Conservation (phyloP, 345 rosid genomes). For the Syzygium aqueum region DNA sequence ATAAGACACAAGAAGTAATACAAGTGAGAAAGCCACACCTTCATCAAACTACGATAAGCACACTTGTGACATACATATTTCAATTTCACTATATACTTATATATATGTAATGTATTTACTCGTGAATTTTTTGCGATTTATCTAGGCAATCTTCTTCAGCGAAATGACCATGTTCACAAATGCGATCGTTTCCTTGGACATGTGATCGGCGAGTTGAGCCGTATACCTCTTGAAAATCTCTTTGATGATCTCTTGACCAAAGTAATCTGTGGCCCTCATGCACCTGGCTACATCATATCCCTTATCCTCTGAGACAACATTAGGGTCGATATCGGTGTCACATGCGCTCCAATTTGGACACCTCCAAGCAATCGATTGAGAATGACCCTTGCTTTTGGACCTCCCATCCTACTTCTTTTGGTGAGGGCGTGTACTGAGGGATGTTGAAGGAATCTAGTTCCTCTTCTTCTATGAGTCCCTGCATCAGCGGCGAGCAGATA, state of each 20-base stretch:
- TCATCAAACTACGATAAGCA: no score
- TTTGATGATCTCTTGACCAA: slow-evolving; percentile 19
- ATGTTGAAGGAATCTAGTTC: slow-evolving; percentile 35
- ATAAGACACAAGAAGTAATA: background rate
- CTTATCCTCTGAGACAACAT: background rate
- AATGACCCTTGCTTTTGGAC: slow-evolving; percentile 33
- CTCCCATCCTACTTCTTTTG: slow-evolving; percentile 27
- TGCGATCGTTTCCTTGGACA: background rate
- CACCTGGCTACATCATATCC: slow-evolving; percentile 27
- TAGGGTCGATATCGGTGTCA: background rate
- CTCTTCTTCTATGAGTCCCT: slow-evolving; percentile 36
- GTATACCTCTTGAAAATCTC: slow-evolving; percentile 9
- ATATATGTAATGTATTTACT: no score
- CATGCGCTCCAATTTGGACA: slow-evolving; percentile 19
- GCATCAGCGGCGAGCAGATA: no score
- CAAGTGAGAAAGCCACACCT: background rate
- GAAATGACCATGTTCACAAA: slow-evolving; percentile 4
- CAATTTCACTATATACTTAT: no score
- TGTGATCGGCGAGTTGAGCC: background rate
- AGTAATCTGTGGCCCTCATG: slow-evolving; percentile 42
- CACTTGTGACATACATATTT: no score
- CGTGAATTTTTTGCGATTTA: background rate
- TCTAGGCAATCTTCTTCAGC: background rate
- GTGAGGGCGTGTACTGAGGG: slow-evolving; percentile 40
- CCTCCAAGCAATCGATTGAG: slow-evolving; percentile 19